Evolutionary conservation across 208 protist species (phyloP), one percentile per base, ranked within the genome.

Genomic region (Leishmania arabica): DNA sequence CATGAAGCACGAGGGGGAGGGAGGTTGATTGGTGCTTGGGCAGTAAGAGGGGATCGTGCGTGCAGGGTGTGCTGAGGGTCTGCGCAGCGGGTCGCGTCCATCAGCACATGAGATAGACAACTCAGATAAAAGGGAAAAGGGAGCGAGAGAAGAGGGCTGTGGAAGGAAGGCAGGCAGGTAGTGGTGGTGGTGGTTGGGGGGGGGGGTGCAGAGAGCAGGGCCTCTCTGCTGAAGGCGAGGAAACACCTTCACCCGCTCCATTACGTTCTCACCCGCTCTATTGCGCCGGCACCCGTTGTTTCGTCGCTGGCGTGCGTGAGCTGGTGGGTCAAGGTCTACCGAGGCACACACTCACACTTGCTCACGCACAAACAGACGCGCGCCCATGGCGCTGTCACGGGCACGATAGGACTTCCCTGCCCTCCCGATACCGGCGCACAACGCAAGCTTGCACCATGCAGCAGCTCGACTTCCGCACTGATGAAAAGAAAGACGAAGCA

Each of bases 111-210:
- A 45, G 34, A 27, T 9, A 27, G 40, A 37, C 53, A 78, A 74
- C 74, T n/a, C 27, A 60, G 51, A 31, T 40, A 80, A 42, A 62
- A 62, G n/a, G 45, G 27, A 71, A 79, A 76, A 68, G 24, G 45
- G 17, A 77, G 7, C 19, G 37, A 65, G 37, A 72, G 54, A 76
- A n/a, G 9, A 69, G 64, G 3, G 24, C 31, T 37, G 13, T 0
- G 64, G 15, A 11, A 42, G 31, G 27, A 34, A 42, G 64, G 5
- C 11, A 31, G 56, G 56, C 5, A 45, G 42, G 42, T 45, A 5
- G 42, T 45, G 42, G 42, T 45, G 42, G 42, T 45, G 42, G 6
- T 45, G 42, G 42, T 37, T 37, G 37, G 4, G 42, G 42, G 42
- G 42, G 42, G 42, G 42, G 37, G 37, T 40, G 54, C 54, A 62